Evolutionary conservation across 169 alveolate genomes (phyloP).

Genomic region (Cryptosporidium meleagridis): DNA sequence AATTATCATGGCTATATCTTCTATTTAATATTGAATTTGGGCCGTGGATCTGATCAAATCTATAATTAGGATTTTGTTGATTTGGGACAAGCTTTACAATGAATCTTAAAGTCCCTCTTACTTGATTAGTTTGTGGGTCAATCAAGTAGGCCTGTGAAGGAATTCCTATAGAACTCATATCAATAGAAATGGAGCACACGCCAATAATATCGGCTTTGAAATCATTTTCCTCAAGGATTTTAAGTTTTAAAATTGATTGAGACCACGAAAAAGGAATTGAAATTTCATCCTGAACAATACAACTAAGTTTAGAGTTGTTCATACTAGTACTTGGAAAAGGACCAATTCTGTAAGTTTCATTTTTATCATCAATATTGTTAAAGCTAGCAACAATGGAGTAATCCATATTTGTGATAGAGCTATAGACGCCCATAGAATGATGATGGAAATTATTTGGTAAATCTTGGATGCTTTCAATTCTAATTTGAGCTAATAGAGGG

Average conservation of each 20-base stretch:
- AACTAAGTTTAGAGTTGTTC: not conserved
- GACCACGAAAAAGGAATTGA: slow-evolving; percentile 59
- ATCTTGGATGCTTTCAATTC: slow-evolving; percentile 65
- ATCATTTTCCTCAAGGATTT: slow-evolving; percentile 58
- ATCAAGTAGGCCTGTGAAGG: slow-evolving; percentile 42
- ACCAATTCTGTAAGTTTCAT: slow-evolving; percentile 68
- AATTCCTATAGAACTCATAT: slow-evolving; percentile 33
- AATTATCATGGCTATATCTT: slow-evolving; percentile 20
- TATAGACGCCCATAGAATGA: slow-evolving; percentile 22
- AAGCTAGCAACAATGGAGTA: slow-evolving; percentile 62
- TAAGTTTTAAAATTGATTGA: slow-evolving; percentile 28
- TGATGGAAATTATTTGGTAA: not conserved
- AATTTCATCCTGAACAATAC: slow-evolving; percentile 51
- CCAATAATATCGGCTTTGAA: slow-evolving; percentile 65
- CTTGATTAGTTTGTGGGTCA: slow-evolving; percentile 59
- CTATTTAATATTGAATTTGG: slow-evolving; percentile 67
- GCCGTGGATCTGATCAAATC: slow-evolving; percentile 68
- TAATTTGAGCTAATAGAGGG: slow-evolving; percentile 66
- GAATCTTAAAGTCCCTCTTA: slow-evolving; percentile 46
- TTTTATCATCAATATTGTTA: slow-evolving; percentile 57
- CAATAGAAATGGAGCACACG: slow-evolving; percentile 28
- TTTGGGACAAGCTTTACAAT: slow-evolving; percentile 50
- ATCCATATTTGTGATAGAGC: slow-evolving; percentile 38
- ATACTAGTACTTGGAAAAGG: slow-evolving; percentile 58
- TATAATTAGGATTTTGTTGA: slow-evolving; percentile 63